These are phyloP conservation scores for Vigna radiata DNA, from an alignment of 306 rosid species.

Conservation along the genomic window DNA sequence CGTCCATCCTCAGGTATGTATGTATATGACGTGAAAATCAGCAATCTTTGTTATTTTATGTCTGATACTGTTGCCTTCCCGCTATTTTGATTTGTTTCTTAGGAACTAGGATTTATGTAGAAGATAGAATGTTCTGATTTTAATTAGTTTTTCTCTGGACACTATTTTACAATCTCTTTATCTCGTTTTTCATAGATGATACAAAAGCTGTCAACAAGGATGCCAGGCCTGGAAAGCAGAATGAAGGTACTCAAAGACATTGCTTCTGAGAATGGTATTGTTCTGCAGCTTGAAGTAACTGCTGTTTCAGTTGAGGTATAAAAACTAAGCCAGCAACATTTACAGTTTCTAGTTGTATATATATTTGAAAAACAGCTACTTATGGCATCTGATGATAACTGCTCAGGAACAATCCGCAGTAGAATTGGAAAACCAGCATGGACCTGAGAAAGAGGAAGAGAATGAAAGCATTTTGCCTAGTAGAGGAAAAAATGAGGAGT, in stretches of 20 bases:
- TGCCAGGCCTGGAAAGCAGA: conserved; percentile 73
- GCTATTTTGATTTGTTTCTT: not conserved
- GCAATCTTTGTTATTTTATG: not conserved
- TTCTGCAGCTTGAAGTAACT: conserved; percentile 63
- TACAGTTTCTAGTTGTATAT: conserved; percentile 6
- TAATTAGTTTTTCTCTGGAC: not conserved
- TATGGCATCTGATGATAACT: conserved; percentile 30
- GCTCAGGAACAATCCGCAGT: conserved; percentile 57
- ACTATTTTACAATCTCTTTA: not conserved
- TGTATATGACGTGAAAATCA: conserved; percentile 19
- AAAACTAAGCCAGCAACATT: not conserved
- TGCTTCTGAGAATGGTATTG: conserved; percentile 68
- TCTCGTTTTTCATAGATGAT: conserved; percentile 60
- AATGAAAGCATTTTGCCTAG: conserved; percentile 41
- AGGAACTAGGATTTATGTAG: not conserved
- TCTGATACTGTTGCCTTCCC: not conserved
- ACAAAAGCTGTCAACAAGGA: conserved; percentile 74
- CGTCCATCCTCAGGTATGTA: conserved; percentile 73
- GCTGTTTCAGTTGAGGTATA: conserved; percentile 60
- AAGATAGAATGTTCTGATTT: not conserved
- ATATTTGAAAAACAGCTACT: conserved; percentile 22
- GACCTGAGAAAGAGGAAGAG: conserved; percentile 42
- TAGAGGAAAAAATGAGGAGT: conserved; percentile 49
- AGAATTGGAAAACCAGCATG: conserved; percentile 47
- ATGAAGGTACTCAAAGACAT: conserved; percentile 75